Conservation (phyloP, 768 basidiomycete genomes). For the Tylopilus felleus region DNA sequence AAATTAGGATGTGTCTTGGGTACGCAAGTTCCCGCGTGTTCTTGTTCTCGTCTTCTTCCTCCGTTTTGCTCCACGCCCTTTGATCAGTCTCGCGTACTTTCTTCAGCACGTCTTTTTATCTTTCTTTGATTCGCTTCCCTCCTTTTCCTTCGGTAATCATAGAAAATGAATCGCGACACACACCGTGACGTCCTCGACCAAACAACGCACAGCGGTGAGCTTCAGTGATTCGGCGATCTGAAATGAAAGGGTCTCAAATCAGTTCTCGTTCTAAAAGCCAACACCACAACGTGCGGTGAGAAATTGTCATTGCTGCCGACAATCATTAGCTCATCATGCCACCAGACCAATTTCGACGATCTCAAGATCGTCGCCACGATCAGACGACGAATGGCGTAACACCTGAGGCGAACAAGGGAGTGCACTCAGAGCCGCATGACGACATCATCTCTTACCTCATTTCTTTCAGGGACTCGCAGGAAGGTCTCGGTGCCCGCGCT, state of each 20-base stretch:
- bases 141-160: constrained; percentile 13
- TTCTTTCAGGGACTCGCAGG: constrained; percentile 9
- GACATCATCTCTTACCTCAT: constrained; percentile 8
- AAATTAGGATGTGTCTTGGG: constrained; percentile 18
- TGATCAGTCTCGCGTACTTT: constrained; percentile 10
- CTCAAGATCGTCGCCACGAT: constrained; percentile 6
- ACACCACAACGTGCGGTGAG: constrained; percentile 11
- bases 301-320: background rate
- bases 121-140: constrained; percentile 12
- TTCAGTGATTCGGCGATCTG: background rate
- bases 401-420: constrained; percentile 12
- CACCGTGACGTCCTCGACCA: constrained; percentile 44
- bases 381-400: background rate
- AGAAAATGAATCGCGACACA: constrained; percentile 32
- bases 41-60: constrained; percentile 23
- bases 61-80: constrained; percentile 27
- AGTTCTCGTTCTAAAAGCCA: constrained; percentile 1
- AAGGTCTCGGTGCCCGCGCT: constrained; percentile 46
- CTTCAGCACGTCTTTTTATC: background rate
- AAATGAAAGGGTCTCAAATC: background rate
- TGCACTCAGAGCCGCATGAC: background rate
- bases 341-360: constrained; percentile 13
- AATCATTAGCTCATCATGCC: background rate
- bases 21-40: constrained; percentile 25
- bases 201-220: constrained; percentile 31